These are phyloP conservation scores for Marasmius fiardii DNA, from an alignment of 1,284 basidiomycete genomes.

Conservation along the genomic window DNA sequence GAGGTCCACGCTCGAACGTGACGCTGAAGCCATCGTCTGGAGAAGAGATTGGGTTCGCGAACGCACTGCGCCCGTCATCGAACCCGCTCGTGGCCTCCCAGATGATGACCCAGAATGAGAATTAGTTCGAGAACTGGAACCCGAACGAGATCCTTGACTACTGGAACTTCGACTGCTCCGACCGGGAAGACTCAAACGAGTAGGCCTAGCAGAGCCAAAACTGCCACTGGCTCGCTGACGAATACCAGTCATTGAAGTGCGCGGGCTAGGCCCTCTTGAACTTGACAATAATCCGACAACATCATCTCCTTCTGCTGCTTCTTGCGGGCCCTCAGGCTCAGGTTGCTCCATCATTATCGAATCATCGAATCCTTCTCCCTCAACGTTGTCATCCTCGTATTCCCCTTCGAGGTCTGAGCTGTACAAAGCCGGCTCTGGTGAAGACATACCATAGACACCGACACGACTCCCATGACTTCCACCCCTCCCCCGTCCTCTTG, in stretches of 20 bases:
- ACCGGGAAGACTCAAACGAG: constrained; percentile 18
- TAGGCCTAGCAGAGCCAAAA: constrained; percentile 21
- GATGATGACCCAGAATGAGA: constrained; percentile 39
- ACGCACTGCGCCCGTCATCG: constrained; percentile 5
- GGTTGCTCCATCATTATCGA: constrained; percentile 49
- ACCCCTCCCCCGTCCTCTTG: constrained; percentile 29
- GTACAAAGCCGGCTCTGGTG: constrained; percentile 30
- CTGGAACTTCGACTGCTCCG: constrained; percentile 14
- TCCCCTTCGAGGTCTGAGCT: constrained; percentile 29
- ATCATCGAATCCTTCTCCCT: constrained; percentile 32
- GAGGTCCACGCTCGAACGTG: constrained; percentile 56
- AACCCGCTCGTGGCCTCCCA: background rate
- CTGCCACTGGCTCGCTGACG: constrained; percentile 37
- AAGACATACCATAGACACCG: constrained; percentile 18
- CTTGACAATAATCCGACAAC: constrained; percentile 59
- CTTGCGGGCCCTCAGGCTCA: constrained; percentile 50
- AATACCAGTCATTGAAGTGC: constrained; percentile 49
- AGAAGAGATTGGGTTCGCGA: constrained; percentile 60
- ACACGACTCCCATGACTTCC: constrained; percentile 39
- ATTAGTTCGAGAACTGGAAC: constrained; percentile 44
- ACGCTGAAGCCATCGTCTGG: constrained; percentile 58
- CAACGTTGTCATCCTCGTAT: constrained; percentile 33
- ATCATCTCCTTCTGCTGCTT: constrained; percentile 67
- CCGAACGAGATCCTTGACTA: constrained; percentile 20
- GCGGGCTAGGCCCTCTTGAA: constrained; percentile 45